Conservation (phyloP, 2,329 filamentous ascomycete genomes). For the Botrytis pseudocinerea region DNA sequence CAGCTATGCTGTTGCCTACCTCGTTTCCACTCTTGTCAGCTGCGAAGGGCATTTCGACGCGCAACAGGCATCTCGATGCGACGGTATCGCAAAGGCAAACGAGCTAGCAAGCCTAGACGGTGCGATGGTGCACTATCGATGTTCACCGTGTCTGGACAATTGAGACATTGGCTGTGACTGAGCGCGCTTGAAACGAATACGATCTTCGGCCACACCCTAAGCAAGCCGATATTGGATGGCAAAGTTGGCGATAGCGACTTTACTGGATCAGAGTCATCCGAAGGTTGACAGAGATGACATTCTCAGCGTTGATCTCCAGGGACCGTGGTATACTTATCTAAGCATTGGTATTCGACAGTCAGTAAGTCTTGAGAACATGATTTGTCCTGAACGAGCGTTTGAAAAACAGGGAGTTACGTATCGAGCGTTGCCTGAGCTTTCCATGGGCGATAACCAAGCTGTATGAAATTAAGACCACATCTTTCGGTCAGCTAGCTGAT, state of each 20-base stretch:
- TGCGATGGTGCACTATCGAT: neutral
- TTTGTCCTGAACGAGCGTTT: neutral
- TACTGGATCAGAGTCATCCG: neutral
- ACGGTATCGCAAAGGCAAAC: conserved; percentile 6
- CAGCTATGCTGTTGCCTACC: neutral
- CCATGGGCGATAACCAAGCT: too few relatives aligned
- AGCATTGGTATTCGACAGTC: neutral
- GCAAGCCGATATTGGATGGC: neutral
- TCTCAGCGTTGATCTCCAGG: neutral
- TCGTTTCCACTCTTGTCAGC: neutral
- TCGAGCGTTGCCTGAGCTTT: neutral
- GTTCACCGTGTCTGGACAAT: neutral
- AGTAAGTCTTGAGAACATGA: neutral
- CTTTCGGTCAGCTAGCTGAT: neutral
- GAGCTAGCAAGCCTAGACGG: neutral
- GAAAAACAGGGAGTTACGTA: neutral
- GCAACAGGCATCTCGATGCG: neutral
- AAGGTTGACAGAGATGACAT: neutral
- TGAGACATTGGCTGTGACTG: neutral
- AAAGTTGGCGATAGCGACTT: neutral
- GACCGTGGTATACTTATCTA: neutral
- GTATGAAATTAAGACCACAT: neutral
- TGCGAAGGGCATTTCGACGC: neutral
- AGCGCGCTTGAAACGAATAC: neutral
- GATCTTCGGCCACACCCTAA: neutral